phyloP scores from a whole-genome alignment of 768 basidiomycete species.

The Trametes maxima region DNA sequence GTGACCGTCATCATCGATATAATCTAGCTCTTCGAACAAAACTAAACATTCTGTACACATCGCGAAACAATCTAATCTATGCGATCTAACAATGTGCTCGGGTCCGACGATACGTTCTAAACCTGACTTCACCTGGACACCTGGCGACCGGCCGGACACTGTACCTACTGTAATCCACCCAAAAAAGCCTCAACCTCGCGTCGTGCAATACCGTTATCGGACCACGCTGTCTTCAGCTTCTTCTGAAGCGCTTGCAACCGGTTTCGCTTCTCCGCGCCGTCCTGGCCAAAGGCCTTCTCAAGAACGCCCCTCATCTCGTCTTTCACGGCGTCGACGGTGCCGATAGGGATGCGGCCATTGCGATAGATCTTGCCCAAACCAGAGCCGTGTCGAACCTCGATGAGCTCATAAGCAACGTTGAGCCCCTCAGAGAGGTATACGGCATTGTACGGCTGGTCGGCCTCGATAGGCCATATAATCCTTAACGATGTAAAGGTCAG shows the following conservation, averaged over 20 bases:
- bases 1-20: too few species aligned
- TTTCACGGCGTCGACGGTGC: constrained; percentile 29
- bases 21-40: too few species aligned
- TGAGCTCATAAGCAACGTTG: constrained; percentile 30
- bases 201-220: constrained; percentile 8
- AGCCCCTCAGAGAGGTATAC: constrained; percentile 23
- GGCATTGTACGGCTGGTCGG: constrained; percentile 30
- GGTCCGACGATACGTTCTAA: too few species aligned
- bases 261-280: constrained; percentile 28
- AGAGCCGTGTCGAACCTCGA: constrained; percentile 26
- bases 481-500: not conserved
- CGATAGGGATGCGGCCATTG: constrained; percentile 22
- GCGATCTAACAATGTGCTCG: too few species aligned
- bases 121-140: too few species aligned
- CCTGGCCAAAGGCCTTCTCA: constrained; percentile 25
- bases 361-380: constrained; percentile 10
- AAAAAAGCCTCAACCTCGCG: constrained; percentile 7
- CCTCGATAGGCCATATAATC: constrained; percentile 26
- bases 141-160: too few species aligned
- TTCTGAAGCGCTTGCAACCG: constrained; percentile 20
- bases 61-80: too few species aligned
- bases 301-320: constrained; percentile 24
- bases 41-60: too few species aligned
- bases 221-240: constrained; percentile 10
- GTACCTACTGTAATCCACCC: not conserved